Evolutionary conservation across 2,329 filamentous ascomycete genomes (phyloP).

Genomic region (Grosmannia penicillata): DNA sequence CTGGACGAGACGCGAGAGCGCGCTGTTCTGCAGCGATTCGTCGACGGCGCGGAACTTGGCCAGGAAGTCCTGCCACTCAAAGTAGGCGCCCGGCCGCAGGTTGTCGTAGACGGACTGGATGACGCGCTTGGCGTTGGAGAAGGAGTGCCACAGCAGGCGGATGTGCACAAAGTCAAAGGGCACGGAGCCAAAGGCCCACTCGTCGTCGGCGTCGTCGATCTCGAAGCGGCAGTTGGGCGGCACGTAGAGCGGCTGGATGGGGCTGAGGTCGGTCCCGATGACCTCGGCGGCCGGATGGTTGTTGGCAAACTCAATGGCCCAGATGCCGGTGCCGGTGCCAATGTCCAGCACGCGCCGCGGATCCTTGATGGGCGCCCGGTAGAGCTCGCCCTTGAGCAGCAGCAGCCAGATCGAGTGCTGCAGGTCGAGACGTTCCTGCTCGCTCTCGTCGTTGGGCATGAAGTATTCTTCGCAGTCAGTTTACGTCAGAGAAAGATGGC

Average conservation of each 20-base stretch:
- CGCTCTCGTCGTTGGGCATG: conserved; percentile 10
- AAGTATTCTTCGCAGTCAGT: conserved; percentile 7
- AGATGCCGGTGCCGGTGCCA: conserved; percentile 12
- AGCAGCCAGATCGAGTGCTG: conserved; percentile 9
- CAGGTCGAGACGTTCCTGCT: conserved; percentile 9
- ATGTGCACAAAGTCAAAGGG: conserved; percentile 46
- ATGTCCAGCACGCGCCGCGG: conserved; percentile 10
- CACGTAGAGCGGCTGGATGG: conserved; percentile 35
- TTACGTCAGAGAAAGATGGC: too few relatives aligned
- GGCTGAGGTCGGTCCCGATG: conserved; percentile 33
- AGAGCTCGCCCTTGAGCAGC: conserved; percentile 10
- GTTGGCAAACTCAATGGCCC: conserved; percentile 17
- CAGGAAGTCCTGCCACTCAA: conserved; percentile 21
- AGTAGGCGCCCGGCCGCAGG: conserved; percentile 19
- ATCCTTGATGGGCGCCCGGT: conserved; percentile 9
- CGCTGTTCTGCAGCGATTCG: conserved; percentile 16
- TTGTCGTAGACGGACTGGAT: conserved; percentile 17
- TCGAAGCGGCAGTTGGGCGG: conserved; percentile 50
- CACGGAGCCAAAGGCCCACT: conserved; percentile 28
- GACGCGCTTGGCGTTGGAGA: conserved; percentile 6
- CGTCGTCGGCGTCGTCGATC: conserved; percentile 44
- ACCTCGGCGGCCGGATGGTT: conserved; percentile 24
- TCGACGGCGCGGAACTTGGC: conserved; percentile 17
- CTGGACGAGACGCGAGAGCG: conserved; percentile 16
- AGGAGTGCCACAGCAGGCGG: conserved; percentile 17